These are phyloP conservation scores for Aspergillus steynii DNA, from an alignment of 495 filamentous ascomycete species.

Conservation along the genomic window DNA sequence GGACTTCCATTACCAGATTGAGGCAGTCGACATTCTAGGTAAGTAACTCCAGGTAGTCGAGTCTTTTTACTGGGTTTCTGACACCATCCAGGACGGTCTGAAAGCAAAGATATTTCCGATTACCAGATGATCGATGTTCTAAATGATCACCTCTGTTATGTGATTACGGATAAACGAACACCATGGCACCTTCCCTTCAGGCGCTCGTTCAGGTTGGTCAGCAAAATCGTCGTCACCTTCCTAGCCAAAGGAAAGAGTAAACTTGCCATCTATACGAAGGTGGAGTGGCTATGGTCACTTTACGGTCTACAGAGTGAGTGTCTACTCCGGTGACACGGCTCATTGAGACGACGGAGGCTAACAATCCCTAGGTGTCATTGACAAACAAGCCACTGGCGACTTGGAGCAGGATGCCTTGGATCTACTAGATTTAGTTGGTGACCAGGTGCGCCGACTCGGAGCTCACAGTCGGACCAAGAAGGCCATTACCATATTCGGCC, in stretches of 20 bases:
- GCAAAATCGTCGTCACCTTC: constrained; percentile 92
- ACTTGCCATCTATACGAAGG: constrained; percentile 80
- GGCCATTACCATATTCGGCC: constrained; percentile 86
- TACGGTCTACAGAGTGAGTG: constrained; percentile 59
- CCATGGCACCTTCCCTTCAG: constrained; percentile 89
- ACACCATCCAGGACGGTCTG: constrained; percentile 41
- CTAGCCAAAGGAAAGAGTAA: constrained; percentile 89
- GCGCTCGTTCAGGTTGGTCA: constrained; percentile 78
- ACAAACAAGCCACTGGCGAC: constrained; percentile 77
- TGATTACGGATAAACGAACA: constrained; percentile 81
- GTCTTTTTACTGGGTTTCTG: constrained; percentile 3
- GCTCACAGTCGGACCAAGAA: constrained; percentile 83
- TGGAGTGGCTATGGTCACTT: constrained; percentile 77
- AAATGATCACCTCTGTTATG: constrained; percentile 95
- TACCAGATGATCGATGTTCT: constrained; percentile 87
- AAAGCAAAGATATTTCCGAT: constrained; percentile 65
- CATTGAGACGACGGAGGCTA: constrained; percentile 9
- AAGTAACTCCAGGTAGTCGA: constrained; percentile 22
- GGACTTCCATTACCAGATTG: constrained; percentile 78
- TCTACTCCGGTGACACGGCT: not conserved
- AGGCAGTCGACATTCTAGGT: constrained; percentile 65
- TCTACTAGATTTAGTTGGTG: constrained; percentile 78
- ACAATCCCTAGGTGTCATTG: constrained; percentile 58
- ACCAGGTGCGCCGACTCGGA: constrained; percentile 80
- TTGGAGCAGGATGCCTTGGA: constrained; percentile 81